These are phyloP conservation scores for Adansonia rubrostipa DNA, from an alignment of 441 rosid species.

Conservation along the genomic window DNA sequence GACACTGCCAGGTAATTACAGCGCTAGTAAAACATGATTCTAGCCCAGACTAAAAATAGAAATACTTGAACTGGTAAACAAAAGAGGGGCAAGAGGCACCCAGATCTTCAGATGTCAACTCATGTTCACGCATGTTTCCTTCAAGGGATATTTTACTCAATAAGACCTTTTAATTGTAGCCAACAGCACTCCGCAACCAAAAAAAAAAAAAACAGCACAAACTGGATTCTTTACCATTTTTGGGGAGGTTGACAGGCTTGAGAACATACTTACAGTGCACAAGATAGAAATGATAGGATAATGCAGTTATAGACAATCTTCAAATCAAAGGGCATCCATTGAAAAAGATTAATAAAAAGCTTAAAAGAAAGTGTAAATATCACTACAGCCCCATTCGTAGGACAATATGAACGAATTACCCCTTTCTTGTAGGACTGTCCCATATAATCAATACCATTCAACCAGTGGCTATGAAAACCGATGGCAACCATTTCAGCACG, in stretches of 20 bases:
- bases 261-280: background rate
- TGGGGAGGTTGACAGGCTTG: background rate
- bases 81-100: background rate
- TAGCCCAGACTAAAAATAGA: background rate
- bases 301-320: background rate
- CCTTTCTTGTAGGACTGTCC: constrained; percentile 49
- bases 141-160: background rate
- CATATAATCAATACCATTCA: constrained; percentile 88
- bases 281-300: background rate
- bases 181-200: background rate
- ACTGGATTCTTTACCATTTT: background rate
- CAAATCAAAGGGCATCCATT: background rate
- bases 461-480: constrained; percentile 88
- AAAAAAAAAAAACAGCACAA: background rate
- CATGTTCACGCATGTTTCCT: background rate
- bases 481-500: constrained; percentile 88
- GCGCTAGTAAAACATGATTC: background rate
- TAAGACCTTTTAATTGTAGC: background rate
- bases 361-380: background rate
- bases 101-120: background rate
- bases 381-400: background rate
- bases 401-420: constrained; percentile 32
- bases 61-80: background rate
- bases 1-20: background rate
- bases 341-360: background rate